Evolutionary conservation across 352 stramenopile species (phyloP), one percentile per base, ranked within the genome.

Genomic region (Phytopythium sindhum): DNA sequence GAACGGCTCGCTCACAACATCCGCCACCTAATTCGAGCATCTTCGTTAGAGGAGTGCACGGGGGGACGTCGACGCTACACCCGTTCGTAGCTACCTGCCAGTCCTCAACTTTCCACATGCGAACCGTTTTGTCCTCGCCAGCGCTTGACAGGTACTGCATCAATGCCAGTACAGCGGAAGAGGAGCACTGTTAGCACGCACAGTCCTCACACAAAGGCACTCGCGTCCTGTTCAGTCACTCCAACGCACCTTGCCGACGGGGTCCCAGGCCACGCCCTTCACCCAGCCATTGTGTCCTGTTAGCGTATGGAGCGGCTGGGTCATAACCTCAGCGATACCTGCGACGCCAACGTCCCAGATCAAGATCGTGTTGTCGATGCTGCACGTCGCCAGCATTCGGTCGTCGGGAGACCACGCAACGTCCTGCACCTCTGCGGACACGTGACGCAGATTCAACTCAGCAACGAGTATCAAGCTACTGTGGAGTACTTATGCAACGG

Each of bases 291-390:
- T 93, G 69, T 96, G 88, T 1, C 85, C 81, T 8, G 74, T 70
- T 1, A 96, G 79, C 50, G 79, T 91, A 11, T 91, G 88, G 35
- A 96, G 68, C 17, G 88, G 88, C 66, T 90, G 83, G 39, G 69
- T 91, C 77, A 94, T 89, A n/a, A 93, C 77, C 2, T 88, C 70
- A 35, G 60, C 77, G 24, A 90, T 45, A 29, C 67, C 72, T 1
- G 77, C 66, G 15, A 78, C 67, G 57, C 85, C 78, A 26, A 96
- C 81, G 60, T 90, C 81, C 88, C 88, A 96, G 59, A 96, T 91
- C 51, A 91, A 74, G 63, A 96, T 93, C 35, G 82, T 84, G 64
- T 96, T 96, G 72, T 96, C 88, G 61, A 96, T 94, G 61, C 85
- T 94, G 71, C 88, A 96, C 2, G 85, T 94, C n/a, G 88, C 88